phyloP scores from a whole-genome alignment of 2,329 filamentous ascomycete species.

The Septoria linicola region DNA sequence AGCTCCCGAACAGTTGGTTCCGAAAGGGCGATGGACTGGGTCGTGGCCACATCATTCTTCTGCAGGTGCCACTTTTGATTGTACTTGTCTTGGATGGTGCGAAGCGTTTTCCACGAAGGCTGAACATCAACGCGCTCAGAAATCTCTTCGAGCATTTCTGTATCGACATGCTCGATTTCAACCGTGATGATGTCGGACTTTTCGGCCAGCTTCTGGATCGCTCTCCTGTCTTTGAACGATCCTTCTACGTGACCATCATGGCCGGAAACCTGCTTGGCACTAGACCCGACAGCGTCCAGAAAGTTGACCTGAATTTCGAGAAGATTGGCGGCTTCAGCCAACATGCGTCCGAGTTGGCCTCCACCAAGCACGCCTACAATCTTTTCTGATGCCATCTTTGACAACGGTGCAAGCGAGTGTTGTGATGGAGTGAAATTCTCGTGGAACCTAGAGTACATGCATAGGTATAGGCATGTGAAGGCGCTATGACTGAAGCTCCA shows the following conservation, averaged over 20 bases:
- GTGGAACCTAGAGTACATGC: not conserved
- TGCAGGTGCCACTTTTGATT: constrained; percentile 79
- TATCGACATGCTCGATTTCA: constrained; percentile 94
- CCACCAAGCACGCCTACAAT: constrained; percentile 46
- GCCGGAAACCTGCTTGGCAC: constrained; percentile 81
- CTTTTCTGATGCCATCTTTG: constrained; percentile 26
- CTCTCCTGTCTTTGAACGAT: constrained; percentile 79
- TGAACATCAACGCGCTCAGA: constrained; percentile 65
- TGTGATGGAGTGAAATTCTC: not conserved
- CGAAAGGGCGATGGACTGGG: constrained; percentile 66
- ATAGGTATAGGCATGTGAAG: not conserved
- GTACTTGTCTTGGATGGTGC: constrained; percentile 91
- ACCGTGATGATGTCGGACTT: constrained; percentile 80
- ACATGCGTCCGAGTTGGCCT: constrained; percentile 79
- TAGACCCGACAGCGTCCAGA: constrained; percentile 72
- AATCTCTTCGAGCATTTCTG: constrained; percentile 83
- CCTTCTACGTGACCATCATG: constrained; percentile 74
- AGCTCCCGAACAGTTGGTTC: constrained; percentile 61
- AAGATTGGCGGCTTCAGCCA: constrained; percentile 79
- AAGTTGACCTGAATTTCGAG: constrained; percentile 77
- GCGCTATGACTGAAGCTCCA: not conserved
- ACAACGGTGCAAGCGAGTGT: not conserved
- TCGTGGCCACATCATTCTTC: constrained; percentile 67
- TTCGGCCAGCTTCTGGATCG: constrained; percentile 75
- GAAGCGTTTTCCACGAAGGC: constrained; percentile 81